Base-by-base conservation (phyloP, 1,139 yeast species). In the Hyphopichia fennica region DNA sequence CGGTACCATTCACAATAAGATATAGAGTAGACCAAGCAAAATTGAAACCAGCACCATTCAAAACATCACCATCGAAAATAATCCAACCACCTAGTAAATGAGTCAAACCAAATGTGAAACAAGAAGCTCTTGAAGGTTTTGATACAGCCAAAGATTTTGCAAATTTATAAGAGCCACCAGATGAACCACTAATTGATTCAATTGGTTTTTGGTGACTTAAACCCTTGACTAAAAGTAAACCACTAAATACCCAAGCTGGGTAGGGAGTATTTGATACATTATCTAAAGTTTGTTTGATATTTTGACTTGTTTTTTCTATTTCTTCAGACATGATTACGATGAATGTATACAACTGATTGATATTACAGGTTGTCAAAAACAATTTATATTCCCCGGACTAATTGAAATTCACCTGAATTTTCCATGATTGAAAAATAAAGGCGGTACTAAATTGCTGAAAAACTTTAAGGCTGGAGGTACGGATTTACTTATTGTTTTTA, bases 1-100 rank as follows among this genome's bases (percentile, higher is more conserved):
- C 72, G 34, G 72, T 75, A 4, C 95, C 93, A 58, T 89, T 87
- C 8, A 86, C 90, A 34, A 91, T 58, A 45, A 87, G 58, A 57
- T 89, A 93, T 42, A 91, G 67, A 3, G 87, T 60, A 14, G 90
- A 81, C 98, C 98, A 93, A 3, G 96, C 96, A 55, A 87, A 77
- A 6, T 82, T 74, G 63, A 93, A 88, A 0, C 97, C 98, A 1
- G 96, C 79, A 7, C 96, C 98, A 63, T 88, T 85, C 41, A 79
- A 76, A 31, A 82, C 67, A 56, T 90, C 97, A 15, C 90, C 87
- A 57, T 91, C 98, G 51, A 72, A 72, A 43, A 86, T 79, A 72
- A 91, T 84, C 72, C 80, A 87, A 14, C 91, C 88, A 20, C 97
- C 97, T 15, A 87, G 65, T 1, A 85, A 87, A 50, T 81, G 72